These are phyloP conservation scores for Fusarium piperis DNA, from an alignment of 2,329 filamentous ascomycete genomes.

Conservation along the genomic window DNA sequence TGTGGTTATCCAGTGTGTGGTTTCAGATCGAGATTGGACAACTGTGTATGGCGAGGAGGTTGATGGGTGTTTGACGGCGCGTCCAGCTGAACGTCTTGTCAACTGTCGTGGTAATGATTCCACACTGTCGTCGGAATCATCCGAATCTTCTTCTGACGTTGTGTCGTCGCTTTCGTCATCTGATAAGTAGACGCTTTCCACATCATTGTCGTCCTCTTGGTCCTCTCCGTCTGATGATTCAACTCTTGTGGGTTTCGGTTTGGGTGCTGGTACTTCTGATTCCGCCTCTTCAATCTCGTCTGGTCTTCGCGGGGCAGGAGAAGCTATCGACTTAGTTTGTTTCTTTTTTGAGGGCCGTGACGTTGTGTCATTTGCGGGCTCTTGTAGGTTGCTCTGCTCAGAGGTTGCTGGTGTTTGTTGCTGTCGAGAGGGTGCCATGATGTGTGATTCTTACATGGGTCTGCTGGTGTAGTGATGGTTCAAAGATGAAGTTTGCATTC, in stretches of 20 bases:
- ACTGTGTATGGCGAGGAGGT: slow-evolving; percentile 20
- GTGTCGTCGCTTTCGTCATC: slow-evolving; percentile 20
- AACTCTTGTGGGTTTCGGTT: slow-evolving; percentile 4
- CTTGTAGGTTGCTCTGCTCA: neutral
- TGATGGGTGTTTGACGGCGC: neutral
- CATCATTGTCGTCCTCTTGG: slow-evolving; percentile 7
- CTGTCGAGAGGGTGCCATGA: slow-evolving; percentile 15
- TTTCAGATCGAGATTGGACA: slow-evolving; percentile 32
- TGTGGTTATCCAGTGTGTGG: slow-evolving; percentile 36
- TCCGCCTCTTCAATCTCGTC: slow-evolving; percentile 34
- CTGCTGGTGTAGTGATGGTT: neutral
- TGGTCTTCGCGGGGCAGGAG: slow-evolving; percentile 12
- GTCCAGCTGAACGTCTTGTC: slow-evolving; percentile 15
- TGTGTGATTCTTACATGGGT: neutral
- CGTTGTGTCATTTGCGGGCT: slow-evolving; percentile 1
- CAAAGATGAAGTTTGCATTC: neutral
- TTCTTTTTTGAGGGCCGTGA: slow-evolving; percentile 2
- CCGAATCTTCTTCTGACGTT: slow-evolving; percentile 24
- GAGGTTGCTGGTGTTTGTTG: slow-evolving; percentile 13
- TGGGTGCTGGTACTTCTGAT: slow-evolving; percentile 5
- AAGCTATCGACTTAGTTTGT: neutral
- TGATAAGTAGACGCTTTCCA: slow-evolving; percentile 36
- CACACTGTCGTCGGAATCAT: slow-evolving; percentile 22
- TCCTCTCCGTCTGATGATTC: slow-evolving; percentile 21
- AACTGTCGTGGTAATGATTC: slow-evolving; percentile 24